Conservation (phyloP, 116 monocot genomes). For the Dioscorea cayenensis region DNA sequence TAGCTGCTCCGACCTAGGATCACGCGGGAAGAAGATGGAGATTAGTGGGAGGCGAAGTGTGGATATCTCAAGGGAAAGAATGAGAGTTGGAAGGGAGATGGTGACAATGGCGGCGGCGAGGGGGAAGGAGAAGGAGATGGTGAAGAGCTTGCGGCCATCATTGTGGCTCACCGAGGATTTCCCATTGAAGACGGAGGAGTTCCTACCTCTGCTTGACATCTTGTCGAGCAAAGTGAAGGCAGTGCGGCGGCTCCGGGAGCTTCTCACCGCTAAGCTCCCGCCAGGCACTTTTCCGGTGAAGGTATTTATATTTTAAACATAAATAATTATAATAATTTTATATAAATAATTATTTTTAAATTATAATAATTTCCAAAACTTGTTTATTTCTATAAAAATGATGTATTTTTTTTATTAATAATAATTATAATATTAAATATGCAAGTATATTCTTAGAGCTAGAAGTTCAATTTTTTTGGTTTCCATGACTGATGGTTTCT, state of each 20-base stretch:
- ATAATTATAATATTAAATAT: too few relatives aligned
- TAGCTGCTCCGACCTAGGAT: slow-evolving; percentile 42
- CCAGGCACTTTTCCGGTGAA: slow-evolving; percentile 72
- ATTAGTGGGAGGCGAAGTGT: slow-evolving; percentile 37
- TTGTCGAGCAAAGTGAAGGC: slow-evolving; percentile 59
- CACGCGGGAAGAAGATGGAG: slow-evolving; percentile 5
- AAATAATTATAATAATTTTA: too few relatives aligned
- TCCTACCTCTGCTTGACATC: slow-evolving; percentile 60
- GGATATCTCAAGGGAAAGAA: slow-evolving; percentile 17
- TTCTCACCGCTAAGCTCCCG: slow-evolving; percentile 73
- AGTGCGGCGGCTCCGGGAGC: slow-evolving; percentile 53
- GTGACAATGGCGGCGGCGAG: slow-evolving; percentile 8
- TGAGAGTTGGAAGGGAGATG: slow-evolving; percentile 10
- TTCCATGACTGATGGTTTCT: background rate
- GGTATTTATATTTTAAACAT: slow-evolving; percentile 20
- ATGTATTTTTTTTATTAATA: too few relatives aligned
- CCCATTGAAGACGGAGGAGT: slow-evolving; percentile 55
- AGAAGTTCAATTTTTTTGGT: background rate
- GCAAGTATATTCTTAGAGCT: background rate
- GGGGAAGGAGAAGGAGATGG: slow-evolving; percentile 75
- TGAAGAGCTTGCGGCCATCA: slow-evolving; percentile 60
- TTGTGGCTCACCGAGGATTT: slow-evolving; percentile 75
- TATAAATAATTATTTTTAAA: too few relatives aligned
- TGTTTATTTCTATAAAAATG: too few relatives aligned
- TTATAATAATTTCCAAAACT: too few relatives aligned